Evolutionary conservation across 495 filamentous ascomycete genomes (phyloP).

Genomic region (Venustampulla echinocandica): DNA sequence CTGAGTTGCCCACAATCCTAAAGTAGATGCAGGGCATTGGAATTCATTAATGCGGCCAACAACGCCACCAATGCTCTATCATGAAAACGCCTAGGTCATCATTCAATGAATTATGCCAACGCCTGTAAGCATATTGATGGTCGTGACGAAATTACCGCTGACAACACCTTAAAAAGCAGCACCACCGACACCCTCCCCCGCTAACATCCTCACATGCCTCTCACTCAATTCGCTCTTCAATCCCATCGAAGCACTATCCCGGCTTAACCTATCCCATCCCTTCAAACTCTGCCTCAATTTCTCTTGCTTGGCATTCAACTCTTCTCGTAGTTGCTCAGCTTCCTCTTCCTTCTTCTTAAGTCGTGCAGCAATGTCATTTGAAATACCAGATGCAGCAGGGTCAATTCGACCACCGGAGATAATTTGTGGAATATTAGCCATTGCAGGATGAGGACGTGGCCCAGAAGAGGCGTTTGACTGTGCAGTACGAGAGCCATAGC

Average conservation of each 20-base stretch:
- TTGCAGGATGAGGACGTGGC: constrained; percentile 22
- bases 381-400: constrained; percentile 16
- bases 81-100: no score
- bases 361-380: constrained; percentile 10
- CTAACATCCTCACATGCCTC: constrained; percentile 20
- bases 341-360: constrained; percentile 23
- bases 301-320: constrained; percentile 18
- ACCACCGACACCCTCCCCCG: constrained; percentile 24
- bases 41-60: no score
- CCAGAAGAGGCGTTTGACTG: background rate
- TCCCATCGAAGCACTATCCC: constrained; percentile 13
- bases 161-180: constrained; percentile 19
- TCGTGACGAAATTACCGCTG: no score
- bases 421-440: constrained; percentile 22
- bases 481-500: constrained; percentile 6
- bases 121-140: no score
- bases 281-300: constrained; percentile 18
- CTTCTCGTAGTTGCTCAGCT: constrained; percentile 16
- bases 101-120: no score
- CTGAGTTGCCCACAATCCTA: no score
- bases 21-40: no score
- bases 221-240: constrained; percentile 22
- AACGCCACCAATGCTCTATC: no score
- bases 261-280: constrained; percentile 18
- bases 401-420: constrained; percentile 22